Evolutionary conservation across 2,329 filamentous ascomycete species (phyloP), one percentile per base, ranked within the genome.

Genomic region (Colletotrichum sp.): DNA sequence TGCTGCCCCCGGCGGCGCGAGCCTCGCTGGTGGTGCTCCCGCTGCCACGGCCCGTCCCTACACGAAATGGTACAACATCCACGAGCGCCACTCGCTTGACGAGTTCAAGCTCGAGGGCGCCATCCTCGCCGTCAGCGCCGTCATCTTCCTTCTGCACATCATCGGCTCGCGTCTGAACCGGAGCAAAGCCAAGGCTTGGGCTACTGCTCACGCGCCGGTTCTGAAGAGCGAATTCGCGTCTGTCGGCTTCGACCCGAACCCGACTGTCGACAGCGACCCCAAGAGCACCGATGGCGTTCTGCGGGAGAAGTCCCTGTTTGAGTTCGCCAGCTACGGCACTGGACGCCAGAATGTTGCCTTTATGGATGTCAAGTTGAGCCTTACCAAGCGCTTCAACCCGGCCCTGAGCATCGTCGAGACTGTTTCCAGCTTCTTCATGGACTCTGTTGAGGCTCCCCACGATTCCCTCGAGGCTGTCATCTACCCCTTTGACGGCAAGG

Each of bases 1-100:
- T 66, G 83, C 87, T 65, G 84, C 85, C 62, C 85, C 88, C 60
- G 85, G 85, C 74, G 85, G 88, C 75, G 85, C 89, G 77, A 84
- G 89, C 75, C 85, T 84, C 43, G 85, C 85, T 30, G 83, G 87
- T 56, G 84, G 85, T 65, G 80, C 82, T 36, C 82, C 85, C 21
- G 88, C 90, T 76, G 88, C 87, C 60, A 88, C 89, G 60, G 85
- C 83, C 58, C 87, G 89, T 30, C 94, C 95, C 16, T 98, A 94
- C 85, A 98, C 96, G 67, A 95, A 95, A 88, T 99, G 97, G 97
- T 99, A 98, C 88, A 95, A 96, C 72, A 89, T 98, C 77, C 97
- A 98, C 90, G 96, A 98, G 90, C 95, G 97, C 82, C 93, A 96
- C 81, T 93, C 93, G 30, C 87, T 93, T 76, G 90, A 89, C 81